These are phyloP conservation scores for Dothistroma pini DNA, from an alignment of 2,329 filamentous ascomycete species.

Conservation along the genomic window DNA sequence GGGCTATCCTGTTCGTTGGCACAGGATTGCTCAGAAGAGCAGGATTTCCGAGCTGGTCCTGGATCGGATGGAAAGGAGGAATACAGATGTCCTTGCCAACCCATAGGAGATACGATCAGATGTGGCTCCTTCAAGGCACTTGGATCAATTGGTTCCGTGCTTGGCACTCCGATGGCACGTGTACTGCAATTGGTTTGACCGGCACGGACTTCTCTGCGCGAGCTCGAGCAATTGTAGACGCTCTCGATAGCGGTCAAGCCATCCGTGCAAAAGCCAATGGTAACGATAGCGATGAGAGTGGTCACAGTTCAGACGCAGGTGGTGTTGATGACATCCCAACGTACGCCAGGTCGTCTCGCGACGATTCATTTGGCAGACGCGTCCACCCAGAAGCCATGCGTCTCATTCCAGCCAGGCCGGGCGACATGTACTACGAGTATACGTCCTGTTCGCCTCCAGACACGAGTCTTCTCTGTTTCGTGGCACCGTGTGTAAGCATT, in stretches of 20 bases:
- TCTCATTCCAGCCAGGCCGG: neutral
- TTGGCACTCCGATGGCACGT: neutral
- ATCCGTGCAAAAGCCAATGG: neutral
- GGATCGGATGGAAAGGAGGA: neutral
- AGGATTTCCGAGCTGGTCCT: constrained; percentile 1
- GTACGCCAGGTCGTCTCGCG: neutral
- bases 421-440: neutral
- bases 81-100: neutral
- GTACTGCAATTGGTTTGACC: neutral
- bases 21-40: neutral
- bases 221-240: neutral
- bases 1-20: neutral
- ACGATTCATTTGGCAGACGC: neutral
- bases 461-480: neutral
- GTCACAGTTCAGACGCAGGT: neutral
- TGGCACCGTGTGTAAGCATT: neutral
- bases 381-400: neutral
- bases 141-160: neutral
- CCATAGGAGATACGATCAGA: neutral
- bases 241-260: neutral
- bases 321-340: neutral
- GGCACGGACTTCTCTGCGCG: neutral
- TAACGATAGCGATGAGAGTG: neutral
- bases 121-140: neutral
- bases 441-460: neutral